A percentile compares a stretch with the other conserved stretches of the same genome.
Conservation (phyloP, 495 filamentous ascomycete species). For the Zalerion maritima region DNA sequence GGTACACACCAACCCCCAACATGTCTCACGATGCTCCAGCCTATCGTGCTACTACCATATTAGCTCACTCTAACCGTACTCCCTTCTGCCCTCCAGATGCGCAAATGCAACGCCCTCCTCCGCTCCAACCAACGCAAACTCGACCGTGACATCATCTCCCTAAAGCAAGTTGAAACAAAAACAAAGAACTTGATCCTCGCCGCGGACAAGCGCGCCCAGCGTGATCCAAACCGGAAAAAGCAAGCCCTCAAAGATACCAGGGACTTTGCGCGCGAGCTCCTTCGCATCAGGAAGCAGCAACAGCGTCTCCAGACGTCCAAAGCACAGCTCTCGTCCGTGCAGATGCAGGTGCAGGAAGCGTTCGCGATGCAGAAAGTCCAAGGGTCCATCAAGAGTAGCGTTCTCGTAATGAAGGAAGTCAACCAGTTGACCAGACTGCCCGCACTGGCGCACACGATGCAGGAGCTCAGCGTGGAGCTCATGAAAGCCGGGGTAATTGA, state of each 20-base stretch:
- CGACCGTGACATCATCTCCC: constrained; percentile 73
- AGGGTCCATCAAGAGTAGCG: constrained; percentile 72
- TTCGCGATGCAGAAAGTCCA: constrained; percentile 95
- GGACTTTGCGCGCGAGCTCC: constrained; percentile 74
- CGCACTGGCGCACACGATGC: constrained; percentile 80
- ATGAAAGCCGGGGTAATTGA: constrained; percentile 94
- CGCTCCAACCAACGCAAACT: constrained; percentile 85
- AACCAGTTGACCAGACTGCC: constrained; percentile 75
- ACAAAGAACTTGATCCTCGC: constrained; percentile 72
- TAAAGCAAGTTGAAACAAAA: constrained; percentile 65
- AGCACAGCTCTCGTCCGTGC: constrained; percentile 83
- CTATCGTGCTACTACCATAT: constrained; percentile 1
- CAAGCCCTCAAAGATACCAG: constrained; percentile 69
- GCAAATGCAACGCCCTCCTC: constrained; percentile 90
- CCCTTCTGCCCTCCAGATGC: constrained; percentile 43
- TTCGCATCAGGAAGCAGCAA: constrained; percentile 63
- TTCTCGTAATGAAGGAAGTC: constrained; percentile 94
- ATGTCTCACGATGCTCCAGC: constrained; percentile 1
- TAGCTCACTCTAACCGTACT: constrained; percentile 3
- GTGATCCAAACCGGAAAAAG: constrained; percentile 56
- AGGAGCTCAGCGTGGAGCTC: constrained; percentile 72
- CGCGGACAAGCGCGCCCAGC: constrained; percentile 63
- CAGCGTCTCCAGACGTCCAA: constrained; percentile 66
- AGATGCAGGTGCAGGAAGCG: constrained; percentile 96
- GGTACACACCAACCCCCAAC: constrained; percentile 32